phyloP scores from a whole-genome alignment of 495 filamentous ascomycete species.

The Penicillium nucicola region DNA sequence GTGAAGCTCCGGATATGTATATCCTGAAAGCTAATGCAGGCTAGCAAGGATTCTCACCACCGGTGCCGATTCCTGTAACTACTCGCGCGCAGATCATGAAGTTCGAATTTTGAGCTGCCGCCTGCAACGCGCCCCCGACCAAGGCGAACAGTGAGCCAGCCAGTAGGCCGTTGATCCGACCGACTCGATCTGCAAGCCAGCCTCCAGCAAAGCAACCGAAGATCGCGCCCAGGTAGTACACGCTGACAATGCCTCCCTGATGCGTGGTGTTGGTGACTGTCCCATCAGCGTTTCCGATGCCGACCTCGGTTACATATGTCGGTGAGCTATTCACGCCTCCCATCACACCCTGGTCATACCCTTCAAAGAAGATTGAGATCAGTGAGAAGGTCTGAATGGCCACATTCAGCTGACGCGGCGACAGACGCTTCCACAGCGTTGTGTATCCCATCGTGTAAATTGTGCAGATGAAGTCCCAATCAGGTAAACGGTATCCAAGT shows the following conservation, averaged over 20 bases:
- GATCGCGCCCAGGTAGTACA: conserved; percentile 55
- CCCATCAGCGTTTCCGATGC: conserved; percentile 35
- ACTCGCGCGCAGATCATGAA: conserved; percentile 56
- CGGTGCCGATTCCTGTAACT: conserved; percentile 55
- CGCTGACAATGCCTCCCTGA: conserved; percentile 49
- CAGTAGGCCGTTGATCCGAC: conserved; percentile 54
- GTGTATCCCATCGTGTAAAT: conserved; percentile 33
- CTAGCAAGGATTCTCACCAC: conserved; percentile 21
- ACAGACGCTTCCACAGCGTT: conserved; percentile 41
- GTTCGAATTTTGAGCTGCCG: conserved; percentile 46
- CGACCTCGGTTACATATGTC: conserved; percentile 34
- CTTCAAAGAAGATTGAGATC: conserved; percentile 53
- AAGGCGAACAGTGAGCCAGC: conserved; percentile 51
- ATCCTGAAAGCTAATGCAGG: neutral
- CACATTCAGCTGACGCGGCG: conserved; percentile 38
- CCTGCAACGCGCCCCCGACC: conserved; percentile 51
- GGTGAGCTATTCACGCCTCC: conserved; percentile 46
- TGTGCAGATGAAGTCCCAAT: neutral
- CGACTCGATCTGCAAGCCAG: conserved; percentile 50
- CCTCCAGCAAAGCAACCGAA: conserved; percentile 52
- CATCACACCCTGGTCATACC: conserved; percentile 55
- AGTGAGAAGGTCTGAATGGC: conserved; percentile 46
- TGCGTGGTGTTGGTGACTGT: conserved; percentile 36
- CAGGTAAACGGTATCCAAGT: too few species aligned
- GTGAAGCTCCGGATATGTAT: neutral